Evolutionary conservation across 306 rosid genomes (phyloP).

Genomic region (Corylus avellana): DNA sequence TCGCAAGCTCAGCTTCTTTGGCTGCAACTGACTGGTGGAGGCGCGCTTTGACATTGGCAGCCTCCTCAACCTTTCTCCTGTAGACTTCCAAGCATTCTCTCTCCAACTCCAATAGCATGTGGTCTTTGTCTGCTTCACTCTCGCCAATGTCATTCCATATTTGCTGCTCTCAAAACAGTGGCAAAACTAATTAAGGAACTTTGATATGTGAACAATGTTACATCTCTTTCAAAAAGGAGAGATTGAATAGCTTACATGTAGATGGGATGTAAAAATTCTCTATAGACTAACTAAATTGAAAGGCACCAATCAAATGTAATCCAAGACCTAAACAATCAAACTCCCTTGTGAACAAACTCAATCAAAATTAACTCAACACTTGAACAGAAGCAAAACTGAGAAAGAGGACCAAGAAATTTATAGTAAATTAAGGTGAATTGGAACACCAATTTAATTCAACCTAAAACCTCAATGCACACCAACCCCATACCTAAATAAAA

Average conservation of each 20-base stretch:
- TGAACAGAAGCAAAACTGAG: background rate
- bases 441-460: background rate
- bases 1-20: slow-evolving; percentile 96
- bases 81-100: slow-evolving; percentile 95
- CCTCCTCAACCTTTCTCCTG: slow-evolving; percentile 88
- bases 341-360: background rate
- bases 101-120: slow-evolving; percentile 81
- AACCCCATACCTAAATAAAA: background rate
- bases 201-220: background rate
- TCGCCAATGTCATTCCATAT: slow-evolving; percentile 97
- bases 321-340: background rate
- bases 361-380: background rate
- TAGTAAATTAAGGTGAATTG: background rate
- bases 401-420: background rate
- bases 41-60: slow-evolving; percentile 81
- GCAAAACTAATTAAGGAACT: background rate
- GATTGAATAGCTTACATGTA: background rate
- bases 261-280: background rate
- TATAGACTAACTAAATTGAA: background rate
- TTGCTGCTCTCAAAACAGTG: slow-evolving; percentile 56
- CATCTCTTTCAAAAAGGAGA: background rate
- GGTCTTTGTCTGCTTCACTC: slow-evolving; percentile 72
- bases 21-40: slow-evolving; percentile 89
- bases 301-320: slow-evolving; percentile 10
- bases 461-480: background rate